phyloP scores from a whole-genome alignment of 306 rosid genomes.

The Crotalaria pallida region DNA sequence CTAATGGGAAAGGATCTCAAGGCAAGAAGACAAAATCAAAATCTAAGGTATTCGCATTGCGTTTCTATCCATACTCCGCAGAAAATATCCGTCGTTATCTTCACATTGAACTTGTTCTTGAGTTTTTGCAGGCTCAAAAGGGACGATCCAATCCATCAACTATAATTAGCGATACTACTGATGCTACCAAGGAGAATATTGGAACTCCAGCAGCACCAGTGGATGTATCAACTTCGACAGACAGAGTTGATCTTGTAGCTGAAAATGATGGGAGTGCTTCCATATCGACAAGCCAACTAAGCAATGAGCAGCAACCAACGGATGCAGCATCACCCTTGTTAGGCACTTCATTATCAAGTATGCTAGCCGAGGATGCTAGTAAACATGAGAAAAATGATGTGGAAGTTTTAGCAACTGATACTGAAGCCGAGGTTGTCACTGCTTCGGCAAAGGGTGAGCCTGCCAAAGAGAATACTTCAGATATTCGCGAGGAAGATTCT shows the following conservation, averaged over 20 bases:
- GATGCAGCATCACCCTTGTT: constrained; percentile 30
- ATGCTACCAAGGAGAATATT: constrained; percentile 37
- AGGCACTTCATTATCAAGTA: constrained; percentile 32
- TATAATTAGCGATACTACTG: constrained; percentile 28
- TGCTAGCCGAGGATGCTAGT: constrained; percentile 33
- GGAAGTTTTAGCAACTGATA: constrained; percentile 32
- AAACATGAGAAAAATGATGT: constrained; percentile 33
- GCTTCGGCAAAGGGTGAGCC: constrained; percentile 42
- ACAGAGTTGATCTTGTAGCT: constrained; percentile 30
- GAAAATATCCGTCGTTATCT: neutral
- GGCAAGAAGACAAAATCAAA: constrained; percentile 55
- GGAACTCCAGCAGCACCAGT: constrained; percentile 25
- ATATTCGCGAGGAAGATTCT: constrained; percentile 40
- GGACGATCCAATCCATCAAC: constrained; percentile 30
- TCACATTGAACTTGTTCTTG: constrained; percentile 14
- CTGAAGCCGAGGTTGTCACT: constrained; percentile 35
- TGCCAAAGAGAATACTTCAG: constrained; percentile 37
- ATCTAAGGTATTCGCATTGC: constrained; percentile 52
- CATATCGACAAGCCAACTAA: constrained; percentile 30
- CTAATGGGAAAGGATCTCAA: constrained; percentile 87
- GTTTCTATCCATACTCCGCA: neutral
- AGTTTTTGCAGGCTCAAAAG: constrained; percentile 52
- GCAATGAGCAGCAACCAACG: constrained; percentile 30
- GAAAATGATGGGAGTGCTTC: constrained; percentile 40
- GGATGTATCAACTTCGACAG: constrained; percentile 37